phyloP scores from a whole-genome alignment of 1,284 basidiomycete genomes.

The Macrocystidia cucumis region DNA sequence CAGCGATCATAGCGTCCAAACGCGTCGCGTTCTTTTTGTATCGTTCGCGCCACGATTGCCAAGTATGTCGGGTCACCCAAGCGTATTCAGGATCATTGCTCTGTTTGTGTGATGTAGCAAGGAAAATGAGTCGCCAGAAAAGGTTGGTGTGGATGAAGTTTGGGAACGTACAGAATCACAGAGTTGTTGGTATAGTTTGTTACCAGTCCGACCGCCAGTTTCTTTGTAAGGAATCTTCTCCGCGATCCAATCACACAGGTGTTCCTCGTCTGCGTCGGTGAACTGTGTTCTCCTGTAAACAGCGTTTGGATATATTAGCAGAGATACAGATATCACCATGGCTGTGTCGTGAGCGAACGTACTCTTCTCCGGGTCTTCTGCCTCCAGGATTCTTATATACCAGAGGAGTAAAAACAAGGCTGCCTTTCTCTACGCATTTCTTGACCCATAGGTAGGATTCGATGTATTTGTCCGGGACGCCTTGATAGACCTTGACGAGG shows the following conservation, averaged over 20 bases:
- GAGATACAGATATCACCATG: slow-evolving; percentile 2
- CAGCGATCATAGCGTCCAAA: slow-evolving; percentile 53
- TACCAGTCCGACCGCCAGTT: slow-evolving; percentile 70
- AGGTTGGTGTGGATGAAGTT: neutral
- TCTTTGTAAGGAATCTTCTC: slow-evolving; percentile 73
- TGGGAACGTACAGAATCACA: slow-evolving; percentile 37
- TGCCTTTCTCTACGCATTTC: slow-evolving; percentile 63
- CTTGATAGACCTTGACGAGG: slow-evolving; percentile 62
- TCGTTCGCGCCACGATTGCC: slow-evolving; percentile 81
- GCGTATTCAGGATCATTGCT: slow-evolving; percentile 56
- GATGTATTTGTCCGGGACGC: slow-evolving; percentile 58
- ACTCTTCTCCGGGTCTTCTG: slow-evolving; percentile 74
- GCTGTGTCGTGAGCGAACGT: slow-evolving; percentile 21
- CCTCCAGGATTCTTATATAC: slow-evolving; percentile 79
- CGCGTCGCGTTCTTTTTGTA: slow-evolving; percentile 73
- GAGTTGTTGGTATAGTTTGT: slow-evolving; percentile 65
- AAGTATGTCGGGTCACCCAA: slow-evolving; percentile 77
- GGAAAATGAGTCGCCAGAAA: neutral
- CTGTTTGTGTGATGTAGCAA: slow-evolving; percentile 30
- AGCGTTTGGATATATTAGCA: slow-evolving; percentile 6
- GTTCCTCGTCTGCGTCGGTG: slow-evolving; percentile 62
- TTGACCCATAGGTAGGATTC: slow-evolving; percentile 78
- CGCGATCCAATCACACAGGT: slow-evolving; percentile 70
- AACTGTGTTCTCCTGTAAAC: slow-evolving; percentile 61
- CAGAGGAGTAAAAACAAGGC: slow-evolving; percentile 57